Evolutionary conservation across 805 yeast species (phyloP), one percentile per base, ranked within the genome.

Genomic region (Wickerhamiella hasegawae): DNA sequence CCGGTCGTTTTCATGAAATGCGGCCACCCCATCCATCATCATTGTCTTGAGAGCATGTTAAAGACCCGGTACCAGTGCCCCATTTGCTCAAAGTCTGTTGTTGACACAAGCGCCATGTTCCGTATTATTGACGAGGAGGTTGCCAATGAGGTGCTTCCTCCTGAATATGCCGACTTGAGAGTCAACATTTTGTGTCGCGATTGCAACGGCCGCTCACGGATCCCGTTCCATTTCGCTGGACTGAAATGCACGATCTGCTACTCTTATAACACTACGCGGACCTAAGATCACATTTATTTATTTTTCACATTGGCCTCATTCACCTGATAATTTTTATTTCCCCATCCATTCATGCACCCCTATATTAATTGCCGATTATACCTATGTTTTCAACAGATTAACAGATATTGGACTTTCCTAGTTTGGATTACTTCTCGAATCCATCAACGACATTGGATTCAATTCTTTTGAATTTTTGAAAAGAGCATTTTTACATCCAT

Each of bases 21-120:
- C 58, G 95, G 96, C 2, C 97, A 85, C 57, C 81, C 94, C 26
- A 85, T 85, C 39, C 97, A 85, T 58, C 82, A 83, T 53, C 49
- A 55, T 19, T 85, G 97, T 54, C 84, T 73, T 53, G 76, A 76
- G 41, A 87, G 81, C 44, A 74, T 78, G 52, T 71, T 81, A n/a
- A 68, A 73, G 45, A 83, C 79, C 51, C 72, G 80, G 12, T 85
- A 83, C 63, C 81, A 82, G 53, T 85, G 97, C 54, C 97, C 97
- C 1, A 67, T 81, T 2, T 85, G 97, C 52, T 76, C 82, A 36
- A 73, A 79, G 45, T 77, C 94, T 0, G 72, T 87, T 34, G 65
- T 78, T 25, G 81, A 84, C 56, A 84, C 85, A 73, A 94, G 80
- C 47, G 73, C 90, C 2, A 81, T 82, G 51, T 87, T 87, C 53